phyloP scores from a whole-genome alignment of 257 asterid genomes.

The Knoxia roxburghii region DNA sequence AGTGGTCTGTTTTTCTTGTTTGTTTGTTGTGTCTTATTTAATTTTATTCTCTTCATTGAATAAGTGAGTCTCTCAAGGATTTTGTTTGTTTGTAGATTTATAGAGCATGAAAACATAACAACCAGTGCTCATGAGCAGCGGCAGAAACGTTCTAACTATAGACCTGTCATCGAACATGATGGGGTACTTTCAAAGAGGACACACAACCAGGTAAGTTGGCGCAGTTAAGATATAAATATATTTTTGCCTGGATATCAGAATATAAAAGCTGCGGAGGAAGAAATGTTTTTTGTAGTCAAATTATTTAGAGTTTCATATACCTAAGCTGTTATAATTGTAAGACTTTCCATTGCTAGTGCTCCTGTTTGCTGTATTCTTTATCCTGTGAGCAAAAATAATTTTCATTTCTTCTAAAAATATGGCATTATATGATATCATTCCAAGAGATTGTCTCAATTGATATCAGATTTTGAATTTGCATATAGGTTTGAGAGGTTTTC shows the following conservation, averaged over 20 bases:
- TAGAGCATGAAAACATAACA: slow-evolving; percentile 59
- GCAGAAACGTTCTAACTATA: slow-evolving; percentile 53
- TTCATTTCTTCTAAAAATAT: neutral
- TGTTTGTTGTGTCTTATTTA: neutral
- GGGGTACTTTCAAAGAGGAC: slow-evolving; percentile 59
- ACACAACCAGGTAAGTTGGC: slow-evolving; percentile 51
- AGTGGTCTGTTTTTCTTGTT: neutral
- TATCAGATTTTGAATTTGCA: neutral
- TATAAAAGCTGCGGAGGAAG: neutral
- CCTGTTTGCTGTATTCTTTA: neutral
- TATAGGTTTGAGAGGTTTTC: neutral
- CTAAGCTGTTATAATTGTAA: neutral
- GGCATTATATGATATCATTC: neutral
- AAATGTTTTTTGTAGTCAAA: neutral
- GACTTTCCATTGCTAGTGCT: neutral
- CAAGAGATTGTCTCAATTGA: too few species aligned
- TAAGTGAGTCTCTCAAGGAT: slow-evolving; percentile 14
- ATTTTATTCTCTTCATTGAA: neutral
- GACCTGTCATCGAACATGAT: slow-evolving; percentile 75
- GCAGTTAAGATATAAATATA: neutral
- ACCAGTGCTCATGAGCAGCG: slow-evolving; percentile 67
- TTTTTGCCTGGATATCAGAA: neutral
- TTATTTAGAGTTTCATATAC: neutral
- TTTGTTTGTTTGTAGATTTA: slow-evolving; percentile 35
- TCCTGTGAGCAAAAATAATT: neutral